A percentile compares a stretch with the other conserved stretches of the same genome.
Conservation (phyloP, 2,329 filamentous ascomycete genomes). For the Cladosporium phlei region DNA sequence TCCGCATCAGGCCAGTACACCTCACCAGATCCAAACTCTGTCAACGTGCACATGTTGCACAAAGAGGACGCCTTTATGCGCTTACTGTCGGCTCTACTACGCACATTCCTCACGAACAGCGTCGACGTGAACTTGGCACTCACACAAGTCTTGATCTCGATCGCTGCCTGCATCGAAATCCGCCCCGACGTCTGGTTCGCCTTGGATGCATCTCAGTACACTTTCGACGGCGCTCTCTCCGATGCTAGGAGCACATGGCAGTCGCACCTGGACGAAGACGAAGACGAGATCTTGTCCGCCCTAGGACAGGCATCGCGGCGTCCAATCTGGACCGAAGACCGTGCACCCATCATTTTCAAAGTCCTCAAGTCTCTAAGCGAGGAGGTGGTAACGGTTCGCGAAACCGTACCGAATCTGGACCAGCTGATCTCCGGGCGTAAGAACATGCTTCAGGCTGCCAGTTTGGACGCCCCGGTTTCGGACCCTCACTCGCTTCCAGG, state of each 20-base stretch:
- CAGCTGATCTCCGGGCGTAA: constrained; percentile 46
- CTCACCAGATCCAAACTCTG: not conserved
- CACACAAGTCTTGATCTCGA: constrained; percentile 74
- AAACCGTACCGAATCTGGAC: constrained; percentile 43
- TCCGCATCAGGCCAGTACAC: constrained; percentile 11
- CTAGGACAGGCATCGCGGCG: constrained; percentile 31
- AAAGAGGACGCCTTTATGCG: constrained; percentile 56
- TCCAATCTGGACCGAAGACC: constrained; percentile 33
- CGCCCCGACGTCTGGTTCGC: constrained; percentile 87
- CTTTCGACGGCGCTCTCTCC: constrained; percentile 26
- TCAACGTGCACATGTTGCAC: constrained; percentile 15
- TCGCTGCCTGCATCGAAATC: constrained; percentile 80
- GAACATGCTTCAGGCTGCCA: constrained; percentile 45
- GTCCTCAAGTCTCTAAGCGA: constrained; percentile 38
- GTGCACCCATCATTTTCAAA: constrained; percentile 37
- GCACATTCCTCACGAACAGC: constrained; percentile 81
- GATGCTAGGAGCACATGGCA: constrained; percentile 32
- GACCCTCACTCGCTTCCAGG: constrained; percentile 21
- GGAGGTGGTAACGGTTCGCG: constrained; percentile 41
- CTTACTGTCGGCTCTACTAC: constrained; percentile 56
- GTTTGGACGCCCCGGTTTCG: constrained; percentile 33
- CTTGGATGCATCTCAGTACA: constrained; percentile 25
- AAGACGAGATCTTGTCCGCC: constrained; percentile 23
- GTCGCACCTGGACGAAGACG: constrained; percentile 31
- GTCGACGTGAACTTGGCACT: constrained; percentile 86